phyloP scores from a whole-genome alignment of 2,329 filamentous ascomycete species.

The Fusarium sulawesiense region DNA sequence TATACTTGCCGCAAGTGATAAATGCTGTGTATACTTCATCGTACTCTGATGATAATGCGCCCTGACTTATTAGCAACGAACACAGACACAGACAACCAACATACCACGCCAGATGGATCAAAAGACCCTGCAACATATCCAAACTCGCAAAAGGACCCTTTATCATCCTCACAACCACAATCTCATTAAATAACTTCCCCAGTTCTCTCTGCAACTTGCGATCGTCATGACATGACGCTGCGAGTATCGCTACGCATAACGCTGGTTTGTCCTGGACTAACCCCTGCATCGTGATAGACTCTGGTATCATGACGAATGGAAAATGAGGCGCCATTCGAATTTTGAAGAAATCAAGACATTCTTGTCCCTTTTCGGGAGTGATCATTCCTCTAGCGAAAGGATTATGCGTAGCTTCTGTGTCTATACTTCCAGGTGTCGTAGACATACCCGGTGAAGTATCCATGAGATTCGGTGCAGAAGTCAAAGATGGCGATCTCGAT shows the following conservation, averaged over 20 bases:
- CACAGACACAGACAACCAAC: not conserved
- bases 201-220: constrained; percentile 43
- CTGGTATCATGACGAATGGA: constrained; percentile 46
- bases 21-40: constrained; percentile 46
- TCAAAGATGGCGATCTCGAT: constrained; percentile 31
- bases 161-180: constrained; percentile 41
- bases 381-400: constrained; percentile 43
- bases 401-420: constrained; percentile 32
- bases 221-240: constrained; percentile 40
- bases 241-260: constrained; percentile 47
- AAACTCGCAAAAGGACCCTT: constrained; percentile 44
- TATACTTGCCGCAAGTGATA: constrained; percentile 49
- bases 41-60: constrained; percentile 49
- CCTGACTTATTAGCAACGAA: constrained; percentile 39
- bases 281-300: constrained; percentile 27
- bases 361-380: constrained; percentile 40
- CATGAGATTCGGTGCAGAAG: constrained; percentile 16
- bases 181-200: constrained; percentile 45
- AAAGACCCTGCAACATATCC: constrained; percentile 49
- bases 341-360: constrained; percentile 43
- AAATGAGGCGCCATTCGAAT: constrained; percentile 46
- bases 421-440: constrained; percentile 20
- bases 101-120: constrained; percentile 50
- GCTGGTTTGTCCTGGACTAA: constrained; percentile 41
- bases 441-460: constrained; percentile 6